phyloP scores from a whole-genome alignment of 768 basidiomycete species.

The Dendrothele bispora region DNA sequence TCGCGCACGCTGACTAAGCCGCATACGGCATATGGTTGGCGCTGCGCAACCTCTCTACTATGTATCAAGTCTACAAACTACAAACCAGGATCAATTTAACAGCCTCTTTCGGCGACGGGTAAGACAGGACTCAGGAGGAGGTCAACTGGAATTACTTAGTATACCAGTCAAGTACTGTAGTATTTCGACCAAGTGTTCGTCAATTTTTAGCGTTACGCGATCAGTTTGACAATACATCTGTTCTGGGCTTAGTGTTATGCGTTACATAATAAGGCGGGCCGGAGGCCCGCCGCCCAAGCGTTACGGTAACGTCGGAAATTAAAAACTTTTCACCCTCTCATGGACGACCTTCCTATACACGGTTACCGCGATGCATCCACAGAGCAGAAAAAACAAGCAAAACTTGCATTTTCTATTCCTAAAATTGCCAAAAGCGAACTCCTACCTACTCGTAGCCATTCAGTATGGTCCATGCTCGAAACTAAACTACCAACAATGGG shows the following conservation, averaged over 20 bases:
- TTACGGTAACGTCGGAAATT: not conserved
- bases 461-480: not conserved
- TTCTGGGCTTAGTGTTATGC: not conserved
- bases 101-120: too few relatives aligned
- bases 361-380: not conserved
- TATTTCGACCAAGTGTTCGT: not conserved
- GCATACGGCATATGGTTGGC: too few relatives aligned
- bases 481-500: too few relatives aligned
- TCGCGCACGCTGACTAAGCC: too few relatives aligned
- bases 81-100: too few relatives aligned
- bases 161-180: too few relatives aligned
- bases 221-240: not conserved
- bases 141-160: too few relatives aligned
- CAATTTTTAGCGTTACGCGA: not conserved
- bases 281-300: not conserved
- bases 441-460: not conserved
- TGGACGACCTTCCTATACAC: too few relatives aligned
- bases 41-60: too few relatives aligned
- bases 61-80: too few relatives aligned
- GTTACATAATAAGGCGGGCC: not conserved
- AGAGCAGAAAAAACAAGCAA: not conserved
- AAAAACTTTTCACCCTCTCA: not conserved
- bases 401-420: not conserved
- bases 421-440: not conserved
- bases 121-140: too few relatives aligned